Conservation (phyloP, 208 protist genomes). For the Leptomonas seymouri region DNA sequence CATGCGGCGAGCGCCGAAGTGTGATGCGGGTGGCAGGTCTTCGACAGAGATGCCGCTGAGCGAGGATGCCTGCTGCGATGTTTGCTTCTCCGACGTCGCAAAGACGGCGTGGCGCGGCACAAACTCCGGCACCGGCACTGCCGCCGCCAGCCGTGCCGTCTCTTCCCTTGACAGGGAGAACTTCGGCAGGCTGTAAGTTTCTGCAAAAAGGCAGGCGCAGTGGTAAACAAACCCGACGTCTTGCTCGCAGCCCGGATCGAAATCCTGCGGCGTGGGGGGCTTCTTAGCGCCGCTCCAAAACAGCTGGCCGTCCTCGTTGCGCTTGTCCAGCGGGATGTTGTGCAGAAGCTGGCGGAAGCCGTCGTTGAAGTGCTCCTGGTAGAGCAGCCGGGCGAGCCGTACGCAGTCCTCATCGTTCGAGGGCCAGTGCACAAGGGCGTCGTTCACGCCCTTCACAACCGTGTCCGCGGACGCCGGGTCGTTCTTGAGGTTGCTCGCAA, state of each 20-base stretch:
- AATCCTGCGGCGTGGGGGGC: slow-evolving; percentile 81
- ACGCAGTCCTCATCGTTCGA: slow-evolving; percentile 94
- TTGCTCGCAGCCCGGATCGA: slow-evolving; percentile 42
- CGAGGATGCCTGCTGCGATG: slow-evolving; percentile 34
- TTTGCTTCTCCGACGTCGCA: slow-evolving; percentile 79
- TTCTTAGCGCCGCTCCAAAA: slow-evolving; percentile 95
- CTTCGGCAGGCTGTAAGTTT: slow-evolving; percentile 59
- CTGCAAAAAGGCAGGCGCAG: slow-evolving; percentile 72
- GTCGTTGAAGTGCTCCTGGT: slow-evolving; percentile 96
- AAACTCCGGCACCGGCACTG: slow-evolving; percentile 56
- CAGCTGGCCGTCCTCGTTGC: slow-evolving; percentile 86
- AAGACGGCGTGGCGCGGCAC: slow-evolving; percentile 72
- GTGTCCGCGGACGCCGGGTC: slow-evolving; percentile 70
- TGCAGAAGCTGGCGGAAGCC: slow-evolving; percentile 97
- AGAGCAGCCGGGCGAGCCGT: slow-evolving; percentile 92
- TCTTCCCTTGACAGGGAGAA: slow-evolving; percentile 44
- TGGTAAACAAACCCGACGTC: slow-evolving; percentile 87
- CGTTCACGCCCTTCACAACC: slow-evolving; percentile 73
- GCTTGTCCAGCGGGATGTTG: slow-evolving; percentile 98
- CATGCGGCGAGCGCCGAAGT: slow-evolving; percentile 58
- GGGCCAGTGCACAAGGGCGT: slow-evolving; percentile 83
- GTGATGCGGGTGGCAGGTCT: slow-evolving; percentile 47
- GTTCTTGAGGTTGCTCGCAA: slow-evolving; percentile 59
- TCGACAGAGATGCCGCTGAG: slow-evolving; percentile 43
- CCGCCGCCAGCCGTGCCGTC: slow-evolving; percentile 46